These are phyloP conservation scores for Linnemannia exigua DNA, from an alignment of 192 early-diverging fungal genomes.

Conservation along the genomic window DNA sequence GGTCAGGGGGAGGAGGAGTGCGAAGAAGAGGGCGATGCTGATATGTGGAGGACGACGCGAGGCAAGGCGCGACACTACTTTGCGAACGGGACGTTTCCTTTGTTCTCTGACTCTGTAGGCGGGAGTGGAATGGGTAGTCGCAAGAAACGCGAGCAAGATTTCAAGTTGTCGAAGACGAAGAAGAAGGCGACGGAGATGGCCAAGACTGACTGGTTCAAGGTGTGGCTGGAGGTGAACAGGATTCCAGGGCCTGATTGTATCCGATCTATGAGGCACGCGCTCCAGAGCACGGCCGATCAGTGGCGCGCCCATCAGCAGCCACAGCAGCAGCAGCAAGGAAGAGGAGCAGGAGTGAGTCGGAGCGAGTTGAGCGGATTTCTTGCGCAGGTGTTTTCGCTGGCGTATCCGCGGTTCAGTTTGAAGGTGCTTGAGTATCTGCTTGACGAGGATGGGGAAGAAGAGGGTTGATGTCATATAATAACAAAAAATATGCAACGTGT, in stretches of 20 bases:
- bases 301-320: background rate
- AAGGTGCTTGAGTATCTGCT: conserved; percentile 27
- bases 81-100: conserved; percentile 9
- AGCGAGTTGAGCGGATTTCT: background rate
- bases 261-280: conserved; percentile 7
- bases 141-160: background rate
- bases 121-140: background rate
- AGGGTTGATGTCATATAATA: too few species aligned
- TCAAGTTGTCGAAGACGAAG: background rate
- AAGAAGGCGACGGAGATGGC: background rate
- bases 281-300: background rate
- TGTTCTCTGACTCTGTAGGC: too few species aligned
- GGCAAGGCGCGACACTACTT: conserved; percentile 19
- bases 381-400: conserved; percentile 33
- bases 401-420: conserved; percentile 18
- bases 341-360: too few species aligned
- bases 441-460: background rate
- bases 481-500: background rate
- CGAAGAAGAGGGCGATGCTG: background rate
- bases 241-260: conserved; percentile 36
- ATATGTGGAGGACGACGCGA: background rate
- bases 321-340: too few species aligned
- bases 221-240: conserved; percentile 33
- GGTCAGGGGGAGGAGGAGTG: too few species aligned
- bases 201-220: conserved; percentile 37